Evolutionary conservation across 2,329 filamentous ascomycete genomes (phyloP), one percentile per base, ranked within the genome.

Genomic region (Achaetomium macrosporum): DNA sequence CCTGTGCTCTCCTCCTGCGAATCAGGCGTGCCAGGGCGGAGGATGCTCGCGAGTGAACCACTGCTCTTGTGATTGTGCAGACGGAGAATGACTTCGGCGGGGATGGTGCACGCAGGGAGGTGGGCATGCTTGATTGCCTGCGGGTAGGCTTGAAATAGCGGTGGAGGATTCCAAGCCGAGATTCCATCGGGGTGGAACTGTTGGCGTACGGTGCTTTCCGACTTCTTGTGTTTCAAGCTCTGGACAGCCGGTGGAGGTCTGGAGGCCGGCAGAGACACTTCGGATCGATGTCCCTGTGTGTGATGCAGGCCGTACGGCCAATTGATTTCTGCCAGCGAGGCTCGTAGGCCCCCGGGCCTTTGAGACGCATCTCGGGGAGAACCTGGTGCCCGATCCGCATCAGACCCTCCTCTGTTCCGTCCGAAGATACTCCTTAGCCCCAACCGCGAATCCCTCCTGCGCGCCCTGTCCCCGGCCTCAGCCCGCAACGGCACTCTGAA

Each of bases 141-240:
- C 0, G 88, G 86, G 65, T 90, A 95, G 12, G 88, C 90, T 66
- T 95, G 87, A 67, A 91, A 95, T 12, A 96, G 72, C 2, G 90
- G 88, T 7, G 89, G 88, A 15, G 84, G 79, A 51, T 81, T 78
- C 84, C 84, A 88, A 12, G 70, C 68, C 4, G 71, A 67, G 20
- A 74, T 57, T 3, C 40, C 53, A 12, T 57, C 57, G 8, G 57
- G 46, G 5, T 53, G 30, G 7, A 63, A 55, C 13, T 58, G 61
- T 9, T 48, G 54, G 33, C 57, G 61, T 6, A 63, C 57, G 11
- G 54, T 35, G 29, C 60, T 62, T n/a, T 59, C 50, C 1, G 61
- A 59, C 36, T 64, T 65, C 49, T 61, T 63, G 53, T 65, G 61
- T 36, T 63, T 65, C 47, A 61, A 52, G 43, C 36, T 55, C 31